These are phyloP conservation scores for Magnolia changhungtana DNA, from an alignment of 164 flowering plant species.

Conservation along the genomic window DNA sequence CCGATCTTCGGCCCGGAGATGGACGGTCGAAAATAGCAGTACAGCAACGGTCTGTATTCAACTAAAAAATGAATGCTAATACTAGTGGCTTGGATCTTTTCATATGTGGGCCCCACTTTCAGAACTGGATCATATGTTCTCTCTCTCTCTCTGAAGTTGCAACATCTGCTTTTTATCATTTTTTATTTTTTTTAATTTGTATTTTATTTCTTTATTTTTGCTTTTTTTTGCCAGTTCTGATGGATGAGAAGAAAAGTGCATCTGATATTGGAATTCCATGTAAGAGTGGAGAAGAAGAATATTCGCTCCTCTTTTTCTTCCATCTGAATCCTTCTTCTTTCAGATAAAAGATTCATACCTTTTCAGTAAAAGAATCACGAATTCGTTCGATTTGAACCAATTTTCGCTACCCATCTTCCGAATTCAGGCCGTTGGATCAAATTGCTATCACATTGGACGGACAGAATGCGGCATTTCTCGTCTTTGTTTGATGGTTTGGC, in stretches of 20 bases:
- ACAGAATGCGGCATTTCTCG: slow-evolving; percentile 21
- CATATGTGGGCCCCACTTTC: not conserved
- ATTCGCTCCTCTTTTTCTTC: not conserved
- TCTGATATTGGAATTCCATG: slow-evolving; percentile 5
- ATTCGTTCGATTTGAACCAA: not conserved
- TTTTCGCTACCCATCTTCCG: not conserved
- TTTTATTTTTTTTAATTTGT: not conserved
- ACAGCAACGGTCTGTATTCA: too few species aligned
- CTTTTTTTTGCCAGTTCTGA: not conserved
- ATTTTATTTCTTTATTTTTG: too few species aligned
- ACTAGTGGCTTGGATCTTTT: not conserved
- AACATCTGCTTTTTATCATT: too few species aligned
- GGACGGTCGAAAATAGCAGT: too few species aligned
- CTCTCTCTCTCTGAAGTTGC: not conserved
- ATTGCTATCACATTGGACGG: not conserved
- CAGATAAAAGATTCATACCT: not conserved
- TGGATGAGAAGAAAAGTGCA: not conserved
- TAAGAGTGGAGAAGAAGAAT: not conserved
- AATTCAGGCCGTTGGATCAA: not conserved
- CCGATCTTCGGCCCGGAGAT: too few species aligned
- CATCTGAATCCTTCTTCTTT: not conserved
- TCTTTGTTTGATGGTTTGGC: slow-evolving; percentile 67
- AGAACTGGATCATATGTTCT: not conserved
- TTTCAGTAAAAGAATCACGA: not conserved
- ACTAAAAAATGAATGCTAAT: too few species aligned